Evolutionary conservation across 805 yeast species (phyloP).

Genomic region (Candida corydali): DNA sequence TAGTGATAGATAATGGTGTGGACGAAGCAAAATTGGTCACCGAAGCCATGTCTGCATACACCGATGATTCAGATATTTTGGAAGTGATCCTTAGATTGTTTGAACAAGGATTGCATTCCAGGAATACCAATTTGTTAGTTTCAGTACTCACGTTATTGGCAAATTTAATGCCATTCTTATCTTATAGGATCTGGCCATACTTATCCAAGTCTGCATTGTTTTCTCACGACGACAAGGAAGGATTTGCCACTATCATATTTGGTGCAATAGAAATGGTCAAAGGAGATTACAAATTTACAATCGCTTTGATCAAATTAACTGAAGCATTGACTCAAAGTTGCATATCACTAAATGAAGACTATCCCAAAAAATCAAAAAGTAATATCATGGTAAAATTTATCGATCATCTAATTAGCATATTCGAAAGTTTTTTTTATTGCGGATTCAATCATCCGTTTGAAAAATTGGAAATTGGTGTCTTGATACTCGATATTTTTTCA

Average conservation of each 20-base stretch:
- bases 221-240: slow-evolving; percentile 58
- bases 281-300: slow-evolving; percentile 64
- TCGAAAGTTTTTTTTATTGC: slow-evolving; percentile 74
- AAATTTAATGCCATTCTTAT: slow-evolving; percentile 43
- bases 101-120: slow-evolving; percentile 60
- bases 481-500: slow-evolving; percentile 51
- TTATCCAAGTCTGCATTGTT: slow-evolving; percentile 63
- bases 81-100: slow-evolving; percentile 63
- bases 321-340: slow-evolving; percentile 51
- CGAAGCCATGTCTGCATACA: slow-evolving; percentile 44
- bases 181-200: slow-evolving; percentile 77
- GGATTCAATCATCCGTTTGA: slow-evolving; percentile 54
- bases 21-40: slow-evolving; percentile 21
- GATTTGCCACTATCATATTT: slow-evolving; percentile 54
- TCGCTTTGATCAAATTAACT: slow-evolving; percentile 54
- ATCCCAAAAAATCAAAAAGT: slow-evolving; percentile 36
- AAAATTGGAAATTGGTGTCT: slow-evolving; percentile 56
- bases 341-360: slow-evolving; percentile 17
- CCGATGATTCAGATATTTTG: slow-evolving; percentile 53
- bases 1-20: slow-evolving; percentile 37
- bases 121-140: slow-evolving; percentile 44
- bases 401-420: slow-evolving; percentile 58
- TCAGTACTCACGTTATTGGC: slow-evolving; percentile 48
- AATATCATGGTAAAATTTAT: slow-evolving; percentile 53
- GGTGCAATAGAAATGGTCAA: slow-evolving; percentile 70